Percentiles rank a stretch among this genome's conserved stretches.
Evolutionary conservation across 148 eudicot species (phyloP).

Genomic region (Amaranthus hypochondriacus): DNA sequence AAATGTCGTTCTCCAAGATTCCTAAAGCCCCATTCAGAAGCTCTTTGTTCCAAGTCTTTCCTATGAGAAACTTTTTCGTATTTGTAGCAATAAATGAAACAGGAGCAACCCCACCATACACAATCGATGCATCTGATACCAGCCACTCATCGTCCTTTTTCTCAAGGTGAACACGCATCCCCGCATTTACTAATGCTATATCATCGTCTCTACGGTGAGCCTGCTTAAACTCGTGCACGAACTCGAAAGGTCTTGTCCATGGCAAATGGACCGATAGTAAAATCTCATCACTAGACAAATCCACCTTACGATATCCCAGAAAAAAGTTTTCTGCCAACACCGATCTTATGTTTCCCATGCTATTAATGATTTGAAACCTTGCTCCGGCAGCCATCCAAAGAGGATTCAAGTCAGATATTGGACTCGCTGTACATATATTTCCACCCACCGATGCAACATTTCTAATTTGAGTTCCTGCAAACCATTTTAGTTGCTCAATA

Average conservation of each 20-base stretch:
- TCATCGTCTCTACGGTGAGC: slow-evolving; percentile 99
- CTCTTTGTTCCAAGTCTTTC: slow-evolving; percentile 74
- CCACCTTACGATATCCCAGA: slow-evolving; percentile 82
- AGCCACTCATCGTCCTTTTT: slow-evolving; percentile 61
- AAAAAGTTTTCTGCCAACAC: slow-evolving; percentile 79
- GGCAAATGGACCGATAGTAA: slow-evolving; percentile 77
- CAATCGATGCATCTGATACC: slow-evolving; percentile 87
- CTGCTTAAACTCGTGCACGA: slow-evolving; percentile 92
- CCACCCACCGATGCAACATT: slow-evolving; percentile 99
- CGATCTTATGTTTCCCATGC: slow-evolving; percentile 60
- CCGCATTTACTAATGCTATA: slow-evolving; percentile 95
- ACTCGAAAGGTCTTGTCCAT: slow-evolving; percentile 73
- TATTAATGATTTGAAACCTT: slow-evolving; percentile 63
- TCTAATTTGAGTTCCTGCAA: slow-evolving; percentile 95
- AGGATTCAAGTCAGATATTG: slow-evolving; percentile 97
- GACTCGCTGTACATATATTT: slow-evolving; percentile 95
- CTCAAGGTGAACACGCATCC: slow-evolving; percentile 81
- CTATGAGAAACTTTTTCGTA: slow-evolving; percentile 59
- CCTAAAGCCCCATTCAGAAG: slow-evolving; percentile 53
- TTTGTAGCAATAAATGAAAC: slow-evolving; percentile 57
- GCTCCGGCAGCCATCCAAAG: slow-evolving; percentile 97
- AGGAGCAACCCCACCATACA: slow-evolving; percentile 93
- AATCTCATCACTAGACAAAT: slow-evolving; percentile 72
- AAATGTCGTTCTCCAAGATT: slow-evolving; percentile 62
- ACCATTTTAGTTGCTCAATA: slow-evolving; percentile 91